Conservation (phyloP, 176 grass and related monocot species). For the Bonia amplexicaulis region DNA sequence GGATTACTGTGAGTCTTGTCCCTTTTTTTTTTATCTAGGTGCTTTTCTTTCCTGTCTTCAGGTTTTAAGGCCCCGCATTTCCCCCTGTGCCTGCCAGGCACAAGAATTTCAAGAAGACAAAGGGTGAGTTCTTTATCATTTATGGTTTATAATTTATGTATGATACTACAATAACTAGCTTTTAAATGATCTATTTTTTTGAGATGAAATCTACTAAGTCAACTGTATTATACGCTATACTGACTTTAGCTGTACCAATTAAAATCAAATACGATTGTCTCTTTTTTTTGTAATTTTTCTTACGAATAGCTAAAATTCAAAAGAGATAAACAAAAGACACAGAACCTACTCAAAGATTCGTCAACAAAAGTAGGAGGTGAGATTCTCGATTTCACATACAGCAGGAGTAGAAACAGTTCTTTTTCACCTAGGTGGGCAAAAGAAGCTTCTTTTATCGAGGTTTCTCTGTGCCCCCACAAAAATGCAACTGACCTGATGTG, state of each 20-base stretch:
- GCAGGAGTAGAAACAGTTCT: neutral
- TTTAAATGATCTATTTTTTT: fast-evolving
- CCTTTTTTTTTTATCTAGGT: slow-evolving; percentile 29
- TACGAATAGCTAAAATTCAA: too few relatives aligned
- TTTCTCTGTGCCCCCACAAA: neutral
- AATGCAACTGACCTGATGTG: slow-evolving; percentile 25
- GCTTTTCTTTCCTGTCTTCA: slow-evolving; percentile 13
- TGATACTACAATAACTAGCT: fast-evolving
- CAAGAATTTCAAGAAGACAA: slow-evolving; percentile 9
- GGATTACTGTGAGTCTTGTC: slow-evolving; percentile 22
- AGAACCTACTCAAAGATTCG: too few relatives aligned
- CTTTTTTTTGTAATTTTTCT: too few relatives aligned
- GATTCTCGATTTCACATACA: slow-evolving; percentile 26
- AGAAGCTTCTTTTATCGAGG: neutral
- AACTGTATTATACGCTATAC: too few relatives aligned
- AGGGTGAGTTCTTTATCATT: neutral
- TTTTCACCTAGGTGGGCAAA: neutral
- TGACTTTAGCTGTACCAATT: too few relatives aligned
- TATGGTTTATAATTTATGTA: too few relatives aligned
- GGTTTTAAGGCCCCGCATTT: slow-evolving; percentile 29
- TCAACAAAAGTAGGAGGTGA: neutral
- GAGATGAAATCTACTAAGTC: too few relatives aligned
- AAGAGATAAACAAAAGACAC: too few relatives aligned
- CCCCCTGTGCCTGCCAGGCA: slow-evolving; percentile 1
- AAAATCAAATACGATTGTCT: too few relatives aligned